Base-by-base conservation (phyloP, 768 basidiomycete species). In the Pulveroboletus sp. region DNA sequence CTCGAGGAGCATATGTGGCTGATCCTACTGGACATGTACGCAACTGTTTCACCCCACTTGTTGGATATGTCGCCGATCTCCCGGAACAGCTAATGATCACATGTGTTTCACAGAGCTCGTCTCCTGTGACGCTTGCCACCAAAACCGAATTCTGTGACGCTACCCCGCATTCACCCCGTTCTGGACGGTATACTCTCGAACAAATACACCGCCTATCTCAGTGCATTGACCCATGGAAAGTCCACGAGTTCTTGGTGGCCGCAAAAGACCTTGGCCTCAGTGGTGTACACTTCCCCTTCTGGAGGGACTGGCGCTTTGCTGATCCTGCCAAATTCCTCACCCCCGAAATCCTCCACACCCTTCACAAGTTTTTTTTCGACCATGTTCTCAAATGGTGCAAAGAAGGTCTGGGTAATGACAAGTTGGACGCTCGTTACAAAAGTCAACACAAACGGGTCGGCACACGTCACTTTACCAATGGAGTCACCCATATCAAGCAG, bases 401-500 rank as follows among this genome's bases (percentile, higher is more conserved):
- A 11, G 49, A 53, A 3, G 38, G 4, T 3, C 4, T 49, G 4
- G 53, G 31, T 5, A 0, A 3, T 4, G n/a, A 51, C 2, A 27
- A 46, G 6, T 12, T 54, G 1, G 43, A 57, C 29, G 16, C n/a
- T 1, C 43, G 13, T 0, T 57, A 22, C 26, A 1, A 36, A 13
- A 41, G 20, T 29, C 45, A 50, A 1, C 54, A 58, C 43, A 52
- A 47, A 22, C 13, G 16, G 1, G 12, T 55, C 7, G 69, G 71
- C 9, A 49, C 50, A 46, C 53, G 64, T 17, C 73, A 74, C 23
- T 76, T 75, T 47, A 50, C 57, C 8, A 61, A 68, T 19, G 72
- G 75, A 0, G 67, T 75, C 6, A 71, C 66, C 7, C 56, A 60
- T 9, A 37, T 76, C 29, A 73, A 74, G 26, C 74, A 76, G 49